A percentile compares a stretch with the other conserved stretches of the same genome.
These are phyloP conservation scores for Asterionellopsis glacialis DNA, from an alignment of 108 stramenopile genomes.

Conservation along the genomic window DNA sequence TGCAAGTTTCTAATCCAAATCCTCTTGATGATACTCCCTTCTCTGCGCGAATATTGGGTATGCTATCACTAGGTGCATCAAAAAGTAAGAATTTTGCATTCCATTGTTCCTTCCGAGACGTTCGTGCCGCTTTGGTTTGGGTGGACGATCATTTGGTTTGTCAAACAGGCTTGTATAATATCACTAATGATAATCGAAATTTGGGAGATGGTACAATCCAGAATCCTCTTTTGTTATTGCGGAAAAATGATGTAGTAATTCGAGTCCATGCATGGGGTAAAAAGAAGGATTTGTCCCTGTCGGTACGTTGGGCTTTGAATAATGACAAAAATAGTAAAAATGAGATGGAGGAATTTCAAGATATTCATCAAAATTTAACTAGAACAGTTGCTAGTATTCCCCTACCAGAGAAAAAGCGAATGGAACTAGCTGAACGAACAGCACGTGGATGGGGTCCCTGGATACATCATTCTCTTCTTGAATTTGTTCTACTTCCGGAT, in stretches of 20 bases:
- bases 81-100: no score
- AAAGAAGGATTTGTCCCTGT: no score
- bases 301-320: background rate
- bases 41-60: no score
- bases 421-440: background rate
- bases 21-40: no score
- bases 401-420: no score
- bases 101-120: no score
- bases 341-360: background rate
- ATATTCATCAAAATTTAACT: background rate
- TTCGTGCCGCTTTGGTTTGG: background rate
- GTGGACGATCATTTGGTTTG: slow-evolving; percentile 17
- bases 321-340: no score
- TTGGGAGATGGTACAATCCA: no score
- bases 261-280: background rate
- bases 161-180: slow-evolving; percentile 12
- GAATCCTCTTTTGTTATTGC: no score
- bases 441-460: slow-evolving; percentile 7
- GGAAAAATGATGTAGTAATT: background rate
- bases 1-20: no score
- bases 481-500: slow-evolving; percentile 9
- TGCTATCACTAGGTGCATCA: no score
- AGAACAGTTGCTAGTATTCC: no score
- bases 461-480: slow-evolving; percentile 7
- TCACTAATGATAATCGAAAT: background rate